Percentiles rank a stretch among this genome's conserved stretches.
phyloP scores from a whole-genome alignment of 306 rosid genomes.

The Abrus precatorius region DNA sequence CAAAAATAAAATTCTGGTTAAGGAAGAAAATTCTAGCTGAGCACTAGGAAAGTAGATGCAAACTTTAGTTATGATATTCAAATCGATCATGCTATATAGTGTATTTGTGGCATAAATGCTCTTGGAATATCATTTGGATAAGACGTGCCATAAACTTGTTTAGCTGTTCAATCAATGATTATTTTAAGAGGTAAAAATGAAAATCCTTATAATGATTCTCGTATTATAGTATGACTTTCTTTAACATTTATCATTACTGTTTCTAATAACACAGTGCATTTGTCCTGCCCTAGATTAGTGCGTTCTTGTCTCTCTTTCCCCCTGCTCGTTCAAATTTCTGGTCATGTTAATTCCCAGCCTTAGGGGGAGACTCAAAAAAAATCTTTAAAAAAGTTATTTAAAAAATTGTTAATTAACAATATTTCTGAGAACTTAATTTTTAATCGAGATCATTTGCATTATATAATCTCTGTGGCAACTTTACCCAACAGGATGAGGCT shows the following conservation, averaged over 20 bases:
- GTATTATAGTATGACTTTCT: not conserved
- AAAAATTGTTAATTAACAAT: too few relatives aligned
- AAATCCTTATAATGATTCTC: not conserved
- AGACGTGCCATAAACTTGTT: not conserved
- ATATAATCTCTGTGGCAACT: too few relatives aligned
- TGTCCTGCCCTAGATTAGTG: not conserved
- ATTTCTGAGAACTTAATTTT: too few relatives aligned
- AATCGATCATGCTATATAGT: not conserved
- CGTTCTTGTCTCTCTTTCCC: not conserved
- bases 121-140: not conserved
- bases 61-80: not conserved
- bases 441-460: too few relatives aligned
- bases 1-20: constrained; percentile 34
- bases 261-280: constrained; percentile 1
- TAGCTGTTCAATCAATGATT: not conserved
- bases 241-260: not conserved
- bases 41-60: constrained; percentile 22
- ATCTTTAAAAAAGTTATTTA: too few relatives aligned
- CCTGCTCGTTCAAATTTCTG: not conserved
- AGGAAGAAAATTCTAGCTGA: constrained; percentile 51
- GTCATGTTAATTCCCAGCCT: not conserved
- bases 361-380: not conserved
- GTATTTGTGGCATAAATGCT: not conserved
- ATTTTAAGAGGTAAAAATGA: not conserved
- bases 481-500: too few relatives aligned